Base-by-base conservation (phyloP, 2,329 filamentous ascomycete species). In the Aspergillus fumigatiaffinis region DNA sequence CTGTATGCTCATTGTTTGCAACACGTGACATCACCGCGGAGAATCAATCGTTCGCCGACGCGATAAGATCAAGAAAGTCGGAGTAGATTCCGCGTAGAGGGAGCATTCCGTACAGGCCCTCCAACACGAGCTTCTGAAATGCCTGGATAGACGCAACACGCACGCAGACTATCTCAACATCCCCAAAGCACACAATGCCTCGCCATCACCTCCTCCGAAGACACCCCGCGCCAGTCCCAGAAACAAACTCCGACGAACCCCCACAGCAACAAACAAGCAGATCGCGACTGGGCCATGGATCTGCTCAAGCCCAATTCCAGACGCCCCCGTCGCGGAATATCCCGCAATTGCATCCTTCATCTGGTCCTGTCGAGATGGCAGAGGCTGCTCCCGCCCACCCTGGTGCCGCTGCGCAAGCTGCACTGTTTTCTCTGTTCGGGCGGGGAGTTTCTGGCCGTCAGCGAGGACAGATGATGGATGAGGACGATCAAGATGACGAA, bases 271-370 rank as follows among this genome's bases (percentile, higher is more conserved):
- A 55, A 47, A 25, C 35, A 44, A 21, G 35, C 50, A 49, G 54
- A 54, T 35, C 55, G 26, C 54, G 54, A 54, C 54, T 60, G 32
- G 55, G 56, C 51, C 60, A 63, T 55, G 59, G 53, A 50, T 53
- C 58, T 7, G 41, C 52, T 10, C 56, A 55, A 10, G 35, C 61
- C 1, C 71, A 73, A 54, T 73, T 70, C 52, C 69, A 71, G 20
- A 73, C 70, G 9, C 71, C 71, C 9, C 70, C 70, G 1, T 61
- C 69, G 9, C 65, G 66, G 29, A 64, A 61, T 17, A 68, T 66
- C 14, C 70, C 67, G 9, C 67, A 67, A 26, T 60, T 64, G 9
- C 64, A 61, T 48, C 66, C 65, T 3, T 69, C 70, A 10, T 68
- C 70, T 48, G 68, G 51, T n/a, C 65, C 54, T 21, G 66, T 66